A percentile compares a stretch with the other conserved stretches of the same genome.
Evolutionary conservation across 2,329 filamentous ascomycete species (phyloP).

Genomic region (Hortaea werneckii): DNA sequence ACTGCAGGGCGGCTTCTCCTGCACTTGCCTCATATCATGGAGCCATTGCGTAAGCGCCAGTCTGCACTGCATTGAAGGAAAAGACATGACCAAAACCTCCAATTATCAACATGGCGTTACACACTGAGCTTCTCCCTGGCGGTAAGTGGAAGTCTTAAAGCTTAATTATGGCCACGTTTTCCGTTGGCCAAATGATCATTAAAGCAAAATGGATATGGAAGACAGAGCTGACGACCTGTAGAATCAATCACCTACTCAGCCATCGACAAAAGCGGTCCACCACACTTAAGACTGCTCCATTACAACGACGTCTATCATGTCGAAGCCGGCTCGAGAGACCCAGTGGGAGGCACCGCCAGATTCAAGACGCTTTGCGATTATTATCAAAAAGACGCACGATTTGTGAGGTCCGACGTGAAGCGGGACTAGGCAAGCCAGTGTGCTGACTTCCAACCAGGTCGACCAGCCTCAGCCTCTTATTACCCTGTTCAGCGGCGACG

Average conservation of each 20-base stretch:
- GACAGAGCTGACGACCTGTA: slow-evolving; percentile 5
- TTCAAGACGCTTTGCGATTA: slow-evolving; percentile 71
- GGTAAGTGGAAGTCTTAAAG: no score
- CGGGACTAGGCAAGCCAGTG: no score
- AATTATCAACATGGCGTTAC: no score
- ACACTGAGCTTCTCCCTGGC: no score
- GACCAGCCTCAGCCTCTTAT: slow-evolving; percentile 61
- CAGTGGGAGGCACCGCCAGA: slow-evolving; percentile 68
- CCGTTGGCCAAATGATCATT: no score
- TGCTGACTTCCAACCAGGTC: slow-evolving; percentile 8
- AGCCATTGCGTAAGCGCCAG: no score
- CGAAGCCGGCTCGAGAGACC: slow-evolving; percentile 64
- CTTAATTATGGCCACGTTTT: no score
- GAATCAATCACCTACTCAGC: slow-evolving; percentile 14
- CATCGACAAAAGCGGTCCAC: slow-evolving; percentile 27
- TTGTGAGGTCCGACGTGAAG: slow-evolving; percentile 20
- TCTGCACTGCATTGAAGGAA: no score
- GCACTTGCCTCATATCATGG: no score
- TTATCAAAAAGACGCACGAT: slow-evolving; percentile 51
- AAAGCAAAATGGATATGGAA: no score
- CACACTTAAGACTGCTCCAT: slow-evolving; percentile 73
- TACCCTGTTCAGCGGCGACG: slow-evolving; percentile 84
- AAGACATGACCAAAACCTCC: no score
- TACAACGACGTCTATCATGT: slow-evolving; percentile 95
- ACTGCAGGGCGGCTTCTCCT: no score